Percentiles rank a stretch among this genome's conserved stretches.
Conservation (phyloP, 495 filamentous ascomycete species). For the Cercophora newfieldiana region DNA sequence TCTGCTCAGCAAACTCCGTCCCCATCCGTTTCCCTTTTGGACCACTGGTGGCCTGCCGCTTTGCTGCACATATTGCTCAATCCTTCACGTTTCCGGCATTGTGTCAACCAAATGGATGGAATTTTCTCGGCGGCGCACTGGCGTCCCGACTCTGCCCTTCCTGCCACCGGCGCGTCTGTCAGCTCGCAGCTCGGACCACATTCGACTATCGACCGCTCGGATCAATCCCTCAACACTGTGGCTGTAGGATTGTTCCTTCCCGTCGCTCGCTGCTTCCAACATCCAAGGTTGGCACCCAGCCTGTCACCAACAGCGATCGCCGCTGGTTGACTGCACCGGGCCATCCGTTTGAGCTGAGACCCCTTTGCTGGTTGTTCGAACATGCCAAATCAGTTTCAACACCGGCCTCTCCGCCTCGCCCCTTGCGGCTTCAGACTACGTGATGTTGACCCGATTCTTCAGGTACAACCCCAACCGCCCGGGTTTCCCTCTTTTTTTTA, state of each 20-base stretch:
- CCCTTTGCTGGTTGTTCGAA: not conserved
- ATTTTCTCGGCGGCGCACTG: not conserved
- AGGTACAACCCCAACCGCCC: not conserved
- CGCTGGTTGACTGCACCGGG: not conserved
- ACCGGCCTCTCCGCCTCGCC: not conserved
- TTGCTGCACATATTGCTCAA: not conserved
- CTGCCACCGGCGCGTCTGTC: not conserved
- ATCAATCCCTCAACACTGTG: not conserved
- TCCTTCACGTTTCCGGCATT: conserved; percentile 3
- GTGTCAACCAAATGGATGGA: not conserved
- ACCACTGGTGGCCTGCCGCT: not conserved
- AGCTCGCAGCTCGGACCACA: not conserved
- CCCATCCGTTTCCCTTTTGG: not conserved
- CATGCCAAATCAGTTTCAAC: not conserved
- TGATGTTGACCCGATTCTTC: not conserved
- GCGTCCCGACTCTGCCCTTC: not conserved
- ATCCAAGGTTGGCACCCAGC: not conserved
- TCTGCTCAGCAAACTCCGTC: not conserved
- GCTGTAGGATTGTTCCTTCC: conserved; percentile 4
- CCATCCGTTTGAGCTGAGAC: not conserved
- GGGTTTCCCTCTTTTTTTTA: not conserved
- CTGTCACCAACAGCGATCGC: not conserved
- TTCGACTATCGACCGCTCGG: not conserved
- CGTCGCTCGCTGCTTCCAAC: not conserved
- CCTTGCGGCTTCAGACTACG: not conserved